A percentile compares a stretch with the other conserved stretches of the same genome.
Conservation (phyloP, 768 basidiomycete species). For the Rickenella mellea region DNA sequence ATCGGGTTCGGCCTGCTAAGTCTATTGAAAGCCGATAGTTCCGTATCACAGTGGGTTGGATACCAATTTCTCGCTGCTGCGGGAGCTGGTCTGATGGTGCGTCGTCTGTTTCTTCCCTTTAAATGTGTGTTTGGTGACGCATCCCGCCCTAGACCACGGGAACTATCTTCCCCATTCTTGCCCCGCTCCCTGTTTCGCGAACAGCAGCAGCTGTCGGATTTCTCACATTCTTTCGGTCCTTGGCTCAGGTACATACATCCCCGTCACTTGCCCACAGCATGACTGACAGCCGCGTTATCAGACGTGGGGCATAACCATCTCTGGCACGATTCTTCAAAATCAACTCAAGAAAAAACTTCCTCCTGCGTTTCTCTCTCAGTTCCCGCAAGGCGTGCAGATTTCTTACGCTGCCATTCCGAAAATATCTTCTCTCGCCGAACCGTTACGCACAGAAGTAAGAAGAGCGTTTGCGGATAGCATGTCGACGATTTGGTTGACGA, state of each 20-base stretch:
- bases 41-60: constrained; percentile 16
- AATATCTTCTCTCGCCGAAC: constrained; percentile 24
- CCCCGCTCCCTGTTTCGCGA: constrained; percentile 28
- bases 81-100: constrained; percentile 6
- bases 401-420: constrained; percentile 37
- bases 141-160: neutral
- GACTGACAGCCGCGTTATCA: constrained; percentile 10
- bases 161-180: constrained; percentile 36
- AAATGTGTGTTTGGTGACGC: too few relatives aligned
- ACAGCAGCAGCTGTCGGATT: constrained; percentile 38
- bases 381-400: constrained; percentile 30
- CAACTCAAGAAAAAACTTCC: constrained; percentile 33
- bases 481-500: constrained; percentile 30
- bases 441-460: constrained; percentile 24
- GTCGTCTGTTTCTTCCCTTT: neutral
- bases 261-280: neutral
- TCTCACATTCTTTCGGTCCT: constrained; percentile 27
- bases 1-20: constrained; percentile 28
- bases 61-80: constrained; percentile 16
- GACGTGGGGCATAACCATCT: constrained; percentile 44
- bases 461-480: constrained; percentile 33
- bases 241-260: constrained; percentile 20
- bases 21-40: constrained; percentile 14
- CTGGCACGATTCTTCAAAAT: constrained; percentile 42
- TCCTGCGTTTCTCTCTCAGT: constrained; percentile 19